Evolutionary conservation across 352 stramenopile species (phyloP), one percentile per base, ranked within the genome.

Genomic region (Blastocystis sp.): DNA sequence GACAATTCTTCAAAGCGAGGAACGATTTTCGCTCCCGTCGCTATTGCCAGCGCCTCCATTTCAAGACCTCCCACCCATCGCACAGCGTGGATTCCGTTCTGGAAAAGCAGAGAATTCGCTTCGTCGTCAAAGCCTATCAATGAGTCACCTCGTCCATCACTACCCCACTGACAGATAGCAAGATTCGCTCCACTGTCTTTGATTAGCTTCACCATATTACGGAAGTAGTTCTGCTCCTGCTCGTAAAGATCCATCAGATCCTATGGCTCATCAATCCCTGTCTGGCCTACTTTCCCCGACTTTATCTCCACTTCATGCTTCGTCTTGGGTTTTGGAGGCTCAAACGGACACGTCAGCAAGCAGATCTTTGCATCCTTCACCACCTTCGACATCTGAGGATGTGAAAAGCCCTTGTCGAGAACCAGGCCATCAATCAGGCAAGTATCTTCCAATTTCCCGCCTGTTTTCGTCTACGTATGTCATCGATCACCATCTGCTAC

Each of bases 91-190:
- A 99, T 92, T 43, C 98, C 90, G 92, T 98, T 98, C 91, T 99
- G 96, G 64, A 99, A 92, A 43, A 99, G 93, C 90, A 99, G 92
- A 92, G 99, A 96, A 93, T 99, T 99, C 68, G 97, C 97, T 91
- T 99, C 97, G 91, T 99, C 97, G 92, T 99, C 97, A 91, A 99
- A 99, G 54, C 97, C 97, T 97, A 96, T 99, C 92, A 99, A 96
- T 63, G 43, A 47, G n/a, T 11, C 78, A 37, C 68, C 20, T n/a
- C 39, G 20, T 16, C 2, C 30, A 79, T 76, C 11, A 26, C 26
- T 47, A 87, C 70, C 81, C 81, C 81, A 90, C 62, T 87, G 70
- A 93, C 96, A 99, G 92, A 99, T 98, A 62, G 99, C 97, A 41
- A 99, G 91, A 91, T 99, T 99, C 62, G 95, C 95, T 43, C 97